Base-by-base conservation (phyloP, 306 rosid species). In the Corylus americana region DNA sequence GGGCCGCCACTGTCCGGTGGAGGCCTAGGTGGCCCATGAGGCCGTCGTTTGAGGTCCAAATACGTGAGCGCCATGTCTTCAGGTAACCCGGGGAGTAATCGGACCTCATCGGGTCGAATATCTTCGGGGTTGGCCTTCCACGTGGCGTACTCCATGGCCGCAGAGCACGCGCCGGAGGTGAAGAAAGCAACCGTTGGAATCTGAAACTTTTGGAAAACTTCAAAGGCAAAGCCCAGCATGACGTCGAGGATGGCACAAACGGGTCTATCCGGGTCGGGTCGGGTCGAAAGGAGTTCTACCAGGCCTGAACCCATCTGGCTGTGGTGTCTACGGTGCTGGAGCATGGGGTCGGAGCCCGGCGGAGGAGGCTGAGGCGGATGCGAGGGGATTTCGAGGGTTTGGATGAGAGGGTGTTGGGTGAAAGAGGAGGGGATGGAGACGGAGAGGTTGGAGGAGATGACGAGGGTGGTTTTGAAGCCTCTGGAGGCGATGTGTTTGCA, bases 91-190 rank as follows among this genome's bases (percentile, higher is more conserved):
- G 91, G 89, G 0, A 92, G 76, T 22, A 82, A 80, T 62, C 79
- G 81, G 74, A 54, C 76, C 81, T 92, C 89, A 0, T 81, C 86
- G 14, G 89, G 86, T 55, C 83, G 84, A 14, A 92, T 3, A 6
- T 87, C 86, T 5, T 81, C 51, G 4, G 85, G 76, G 0, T 78
- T 84, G n/a, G 86, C 83, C 77, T 89, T 92, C 93, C 91, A 89
- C 42, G 11, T 0, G 45, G 92, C 92, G 4, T 78, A 45, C 61
- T 87, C 97, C 70, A 92, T 62, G 14, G 95, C 89, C 0, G 87
- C 82, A 0, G 93, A 78, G 86, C 86, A 86, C 1, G 92, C 93
- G 8, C 88, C 91, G 29, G 90, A 83, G 53, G 97, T 92, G 81
- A 90, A 89, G 80, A 92, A 82, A 2, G 77, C 83, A 11, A 87